A percentile compares a stretch with the other conserved stretches of the same genome.
These are phyloP conservation scores for Amanita polypyramis DNA, from an alignment of 768 basidiomycete genomes.

Conservation along the genomic window DNA sequence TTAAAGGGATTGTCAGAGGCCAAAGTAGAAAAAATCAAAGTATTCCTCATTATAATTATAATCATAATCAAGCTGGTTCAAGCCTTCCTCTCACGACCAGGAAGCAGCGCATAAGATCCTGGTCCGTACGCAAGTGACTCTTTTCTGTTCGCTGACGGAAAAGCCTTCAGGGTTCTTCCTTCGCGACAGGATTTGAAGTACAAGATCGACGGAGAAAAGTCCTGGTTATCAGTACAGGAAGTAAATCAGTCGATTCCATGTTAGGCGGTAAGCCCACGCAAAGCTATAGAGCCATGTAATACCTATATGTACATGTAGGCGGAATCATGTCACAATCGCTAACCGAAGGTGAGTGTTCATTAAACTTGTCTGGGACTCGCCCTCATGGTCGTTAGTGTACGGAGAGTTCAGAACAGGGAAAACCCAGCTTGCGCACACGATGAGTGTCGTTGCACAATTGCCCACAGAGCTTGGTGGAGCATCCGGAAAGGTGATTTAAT, in stretches of 20 bases:
- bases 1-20: slow-evolving; percentile 87
- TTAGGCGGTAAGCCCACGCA: slow-evolving; percentile 59
- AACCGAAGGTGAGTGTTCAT: slow-evolving; percentile 55
- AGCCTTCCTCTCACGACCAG: slow-evolving; percentile 25
- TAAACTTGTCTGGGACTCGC: background rate
- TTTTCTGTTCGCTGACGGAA: background rate
- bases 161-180: slow-evolving; percentile 66
- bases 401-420: slow-evolving; percentile 96
- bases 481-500: slow-evolving; percentile 58
- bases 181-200: slow-evolving; percentile 86
- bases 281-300: background rate
- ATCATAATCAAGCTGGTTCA: background rate
- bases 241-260: slow-evolving; percentile 82
- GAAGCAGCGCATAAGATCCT: slow-evolving; percentile 86
- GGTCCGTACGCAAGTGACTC: slow-evolving; percentile 23
- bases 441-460: slow-evolving; percentile 85
- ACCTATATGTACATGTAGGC: slow-evolving; percentile 31
- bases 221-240: slow-evolving; percentile 80
- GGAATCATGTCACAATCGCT: slow-evolving; percentile 91
- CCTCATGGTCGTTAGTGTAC: slow-evolving; percentile 47
- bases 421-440: slow-evolving; percentile 92
- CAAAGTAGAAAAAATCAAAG: slow-evolving; percentile 97
- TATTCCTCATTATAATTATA: slow-evolving; percentile 11
- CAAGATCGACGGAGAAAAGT: slow-evolving; percentile 79
- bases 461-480: slow-evolving; percentile 88